A percentile compares a stretch with the other conserved stretches of the same genome.
Evolutionary conservation across 345 rosid genomes (phyloP).

Genomic region (Salix suchowensis): DNA sequence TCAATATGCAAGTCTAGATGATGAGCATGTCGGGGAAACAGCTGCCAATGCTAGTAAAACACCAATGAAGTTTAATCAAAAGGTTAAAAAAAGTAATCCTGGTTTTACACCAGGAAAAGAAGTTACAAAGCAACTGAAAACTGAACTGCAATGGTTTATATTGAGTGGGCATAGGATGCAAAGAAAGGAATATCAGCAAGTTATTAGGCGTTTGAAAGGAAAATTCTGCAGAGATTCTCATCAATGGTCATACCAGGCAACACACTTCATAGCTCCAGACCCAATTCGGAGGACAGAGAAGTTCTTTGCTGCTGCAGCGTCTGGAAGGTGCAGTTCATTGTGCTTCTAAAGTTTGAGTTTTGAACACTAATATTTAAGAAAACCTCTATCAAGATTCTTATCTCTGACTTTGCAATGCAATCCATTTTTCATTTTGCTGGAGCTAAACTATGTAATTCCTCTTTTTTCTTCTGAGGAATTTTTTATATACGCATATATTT

Average conservation of each 20-base stretch:
- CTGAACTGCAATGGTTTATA: conserved; percentile 53
- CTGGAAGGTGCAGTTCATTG: conserved; percentile 32
- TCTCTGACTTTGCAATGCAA: background rate
- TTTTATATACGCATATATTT: background rate
- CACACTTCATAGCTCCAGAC: conserved; percentile 71
- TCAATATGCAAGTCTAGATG: conserved; percentile 12
- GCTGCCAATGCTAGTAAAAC: conserved; percentile 23
- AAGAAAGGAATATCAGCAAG: conserved; percentile 70
- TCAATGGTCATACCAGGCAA: conserved; percentile 96
- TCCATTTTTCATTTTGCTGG: background rate
- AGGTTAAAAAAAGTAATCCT: conserved; percentile 20
- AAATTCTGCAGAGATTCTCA: conserved; percentile 82
- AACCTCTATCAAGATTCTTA: background rate
- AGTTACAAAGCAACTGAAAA: conserved; percentile 19
- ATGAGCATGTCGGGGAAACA: conserved; percentile 21
- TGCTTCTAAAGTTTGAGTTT: conserved; percentile 6
- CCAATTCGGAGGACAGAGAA: conserved; percentile 85
- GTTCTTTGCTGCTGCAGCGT: conserved; percentile 43
- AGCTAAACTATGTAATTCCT: background rate
- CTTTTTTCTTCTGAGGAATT: background rate
- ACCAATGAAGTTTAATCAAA: conserved; percentile 23
- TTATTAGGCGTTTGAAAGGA: conserved; percentile 62
- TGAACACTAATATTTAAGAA: background rate
- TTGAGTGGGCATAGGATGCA: conserved; percentile 64
- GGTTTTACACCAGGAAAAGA: conserved; percentile 13